Conservation (phyloP, 2,329 filamentous ascomycete species). For the Aspergillus aculeatinus region DNA sequence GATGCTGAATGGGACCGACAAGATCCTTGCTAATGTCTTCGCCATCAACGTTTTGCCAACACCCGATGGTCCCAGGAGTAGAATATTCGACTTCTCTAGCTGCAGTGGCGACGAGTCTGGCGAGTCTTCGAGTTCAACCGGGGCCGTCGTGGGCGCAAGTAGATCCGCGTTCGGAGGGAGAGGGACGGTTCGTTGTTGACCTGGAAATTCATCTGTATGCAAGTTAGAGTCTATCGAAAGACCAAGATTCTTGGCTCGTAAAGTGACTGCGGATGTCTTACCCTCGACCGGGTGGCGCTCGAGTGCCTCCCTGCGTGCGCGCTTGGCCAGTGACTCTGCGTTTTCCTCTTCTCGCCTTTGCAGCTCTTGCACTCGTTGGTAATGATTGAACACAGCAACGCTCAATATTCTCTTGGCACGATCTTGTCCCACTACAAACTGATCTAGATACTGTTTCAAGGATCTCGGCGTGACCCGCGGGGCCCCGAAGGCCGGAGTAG, state of each 20-base stretch:
- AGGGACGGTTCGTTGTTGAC: slow-evolving; percentile 56
- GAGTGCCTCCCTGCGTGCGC: slow-evolving; percentile 67
- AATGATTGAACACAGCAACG: slow-evolving; percentile 94
- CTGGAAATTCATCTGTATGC: slow-evolving; percentile 59
- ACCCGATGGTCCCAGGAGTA: slow-evolving; percentile 87
- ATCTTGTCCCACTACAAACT: slow-evolving; percentile 95
- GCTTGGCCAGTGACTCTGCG: slow-evolving; percentile 69
- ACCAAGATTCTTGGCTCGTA: no score
- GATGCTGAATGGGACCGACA: slow-evolving; percentile 95
- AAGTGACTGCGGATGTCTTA: slow-evolving; percentile 33
- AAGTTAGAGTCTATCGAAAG: background rate
- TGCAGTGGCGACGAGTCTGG: slow-evolving; percentile 63
- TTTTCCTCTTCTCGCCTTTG: slow-evolving; percentile 77
- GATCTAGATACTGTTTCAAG: slow-evolving; percentile 87
- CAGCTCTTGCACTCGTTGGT: slow-evolving; percentile 77
- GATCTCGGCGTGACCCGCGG: slow-evolving; percentile 61
- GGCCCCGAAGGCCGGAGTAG: slow-evolving; percentile 57
- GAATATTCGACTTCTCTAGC: slow-evolving; percentile 92
- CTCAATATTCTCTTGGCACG: slow-evolving; percentile 88
- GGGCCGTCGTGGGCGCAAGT: slow-evolving; percentile 26
- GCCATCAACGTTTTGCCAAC: slow-evolving; percentile 94
- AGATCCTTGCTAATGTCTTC: slow-evolving; percentile 83
- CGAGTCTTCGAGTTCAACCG: slow-evolving; percentile 52
- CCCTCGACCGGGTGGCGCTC: slow-evolving; percentile 77
- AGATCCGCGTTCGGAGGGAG: slow-evolving; percentile 31